These are phyloP conservation scores for Aspergillus olivimuriae DNA, from an alignment of 495 filamentous ascomycete species.

Conservation along the genomic window DNA sequence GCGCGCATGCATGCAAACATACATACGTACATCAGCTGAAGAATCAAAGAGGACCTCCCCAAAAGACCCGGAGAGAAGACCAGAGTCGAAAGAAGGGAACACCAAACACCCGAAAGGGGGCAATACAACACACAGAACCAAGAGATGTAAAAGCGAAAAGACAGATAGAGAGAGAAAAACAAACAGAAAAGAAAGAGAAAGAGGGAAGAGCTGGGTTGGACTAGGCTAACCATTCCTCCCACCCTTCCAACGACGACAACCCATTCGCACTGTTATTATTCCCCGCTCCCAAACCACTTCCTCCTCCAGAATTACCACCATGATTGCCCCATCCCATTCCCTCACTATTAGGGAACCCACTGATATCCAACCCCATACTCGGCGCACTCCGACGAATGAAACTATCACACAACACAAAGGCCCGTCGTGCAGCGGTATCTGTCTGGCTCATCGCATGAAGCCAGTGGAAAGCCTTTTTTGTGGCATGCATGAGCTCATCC, in stretches of 20 bases:
- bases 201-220: not conserved
- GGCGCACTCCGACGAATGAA: slow-evolving; percentile 24
- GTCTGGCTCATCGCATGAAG: slow-evolving; percentile 34
- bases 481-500: slow-evolving; percentile 26
- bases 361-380: slow-evolving; percentile 23
- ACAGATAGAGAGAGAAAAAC: slow-evolving; percentile 1
- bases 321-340: too few relatives aligned
- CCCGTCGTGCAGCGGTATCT: slow-evolving; percentile 40
- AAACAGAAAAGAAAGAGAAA: slow-evolving; percentile 6
- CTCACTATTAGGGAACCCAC: slow-evolving; percentile 24
- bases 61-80: too few relatives aligned
- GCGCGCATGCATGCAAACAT: too few relatives aligned
- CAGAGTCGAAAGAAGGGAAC: too few relatives aligned
- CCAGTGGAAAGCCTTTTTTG: slow-evolving; percentile 46
- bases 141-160: slow-evolving; percentile 1
- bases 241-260: not conserved
- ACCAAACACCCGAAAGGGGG: not conserved
- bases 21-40: too few relatives aligned
- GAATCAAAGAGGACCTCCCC: too few relatives aligned
- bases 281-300: not conserved
- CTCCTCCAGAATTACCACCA: not conserved
- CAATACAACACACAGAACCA: not conserved
- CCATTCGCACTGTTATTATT: not conserved
- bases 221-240: slow-evolving; percentile 3
- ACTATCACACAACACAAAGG: slow-evolving; percentile 38